Conservation (phyloP, 768 basidiomycete species). For the Leucogyrophana mollusca region DNA sequence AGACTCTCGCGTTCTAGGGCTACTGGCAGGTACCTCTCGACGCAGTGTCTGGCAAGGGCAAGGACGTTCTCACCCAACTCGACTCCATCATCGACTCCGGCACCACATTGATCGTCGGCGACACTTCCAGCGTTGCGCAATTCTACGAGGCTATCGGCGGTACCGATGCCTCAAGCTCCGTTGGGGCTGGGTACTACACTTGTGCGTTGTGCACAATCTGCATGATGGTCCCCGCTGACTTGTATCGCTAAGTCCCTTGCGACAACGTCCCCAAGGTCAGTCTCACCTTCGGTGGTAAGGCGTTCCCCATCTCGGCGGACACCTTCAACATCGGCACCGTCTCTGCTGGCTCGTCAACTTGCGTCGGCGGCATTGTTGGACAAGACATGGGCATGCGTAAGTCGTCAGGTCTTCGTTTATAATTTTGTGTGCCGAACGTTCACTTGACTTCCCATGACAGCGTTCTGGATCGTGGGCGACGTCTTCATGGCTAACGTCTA, state of each 20-base stretch:
- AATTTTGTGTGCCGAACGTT: background rate
- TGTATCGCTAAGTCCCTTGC: constrained; percentile 25
- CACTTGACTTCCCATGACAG: background rate
- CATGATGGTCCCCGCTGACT: background rate
- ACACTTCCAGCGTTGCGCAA: constrained; percentile 5
- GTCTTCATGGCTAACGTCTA: constrained; percentile 44
- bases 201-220: constrained; percentile 9
- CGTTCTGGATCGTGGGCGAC: constrained; percentile 15
- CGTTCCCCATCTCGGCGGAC: constrained; percentile 29
- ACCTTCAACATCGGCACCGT: constrained; percentile 39
- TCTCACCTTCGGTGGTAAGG: constrained; percentile 35
- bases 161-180: constrained; percentile 11
- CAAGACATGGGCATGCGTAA: constrained; percentile 1
- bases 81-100: constrained; percentile 22
- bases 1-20: constrained; percentile 5
- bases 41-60: background rate
- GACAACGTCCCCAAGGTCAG: constrained; percentile 23
- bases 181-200: constrained; percentile 32
- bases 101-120: constrained; percentile 10
- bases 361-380: constrained; percentile 29
- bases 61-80: constrained; percentile 6
- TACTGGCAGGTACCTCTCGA: constrained; percentile 20
- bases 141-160: constrained; percentile 26
- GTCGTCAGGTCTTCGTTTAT: constrained; percentile 1
- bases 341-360: constrained; percentile 17